Conservation (phyloP, 345 rosid species). For the Dimocarpus longan region DNA sequence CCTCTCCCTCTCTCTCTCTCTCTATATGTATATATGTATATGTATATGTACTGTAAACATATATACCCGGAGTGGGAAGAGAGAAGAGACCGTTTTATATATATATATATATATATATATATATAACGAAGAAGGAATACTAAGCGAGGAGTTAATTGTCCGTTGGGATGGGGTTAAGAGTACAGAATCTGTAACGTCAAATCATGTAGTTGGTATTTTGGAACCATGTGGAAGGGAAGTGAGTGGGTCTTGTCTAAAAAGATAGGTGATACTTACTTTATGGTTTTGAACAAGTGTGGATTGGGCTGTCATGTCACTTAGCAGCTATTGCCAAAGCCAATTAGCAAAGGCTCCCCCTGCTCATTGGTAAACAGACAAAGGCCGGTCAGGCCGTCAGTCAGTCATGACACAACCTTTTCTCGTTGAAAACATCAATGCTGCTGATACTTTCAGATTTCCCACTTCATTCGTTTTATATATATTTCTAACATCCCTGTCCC, state of each 20-base stretch:
- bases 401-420: conserved; percentile 43
- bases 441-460: conserved; percentile 27
- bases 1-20: no score
- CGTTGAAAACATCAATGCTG: conserved; percentile 33
- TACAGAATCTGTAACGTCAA: conserved; percentile 96
- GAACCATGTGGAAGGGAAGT: conserved; percentile 38
- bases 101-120: no score
- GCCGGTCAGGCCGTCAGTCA: not conserved
- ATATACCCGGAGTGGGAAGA: not conserved
- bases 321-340: not conserved
- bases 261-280: conserved; percentile 16
- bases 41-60: not conserved
- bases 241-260: conserved; percentile 40
- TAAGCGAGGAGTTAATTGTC: not conserved
- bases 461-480: conserved; percentile 11
- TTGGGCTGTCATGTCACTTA: conserved; percentile 40
- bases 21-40: not conserved
- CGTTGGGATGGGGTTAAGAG: conserved; percentile 1
- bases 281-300: conserved; percentile 16
- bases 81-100: not conserved
- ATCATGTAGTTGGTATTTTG: conserved; percentile 77
- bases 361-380: conserved; percentile 9
- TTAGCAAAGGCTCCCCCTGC: not conserved
- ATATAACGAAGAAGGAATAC: not conserved
- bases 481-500: not conserved